A percentile compares a stretch with the other conserved stretches of the same genome.
Evolutionary conservation across 345 rosid genomes (phyloP).

Genomic region (Ailanthus altissimus): DNA sequence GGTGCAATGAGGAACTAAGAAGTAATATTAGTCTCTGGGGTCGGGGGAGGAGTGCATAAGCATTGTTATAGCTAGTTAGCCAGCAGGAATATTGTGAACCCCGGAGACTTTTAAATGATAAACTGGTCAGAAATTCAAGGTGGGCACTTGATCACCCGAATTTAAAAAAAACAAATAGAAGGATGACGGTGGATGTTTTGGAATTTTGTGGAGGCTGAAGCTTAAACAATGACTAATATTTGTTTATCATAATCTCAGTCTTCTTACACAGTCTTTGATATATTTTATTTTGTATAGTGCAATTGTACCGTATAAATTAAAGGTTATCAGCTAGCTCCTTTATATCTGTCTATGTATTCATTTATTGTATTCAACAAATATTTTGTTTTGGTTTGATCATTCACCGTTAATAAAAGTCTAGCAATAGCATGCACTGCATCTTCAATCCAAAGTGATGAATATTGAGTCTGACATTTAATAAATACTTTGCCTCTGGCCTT

Average conservation of each 20-base stretch:
- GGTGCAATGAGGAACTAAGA: not conserved
- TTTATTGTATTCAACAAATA: not conserved
- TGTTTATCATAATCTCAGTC: constrained; percentile 37
- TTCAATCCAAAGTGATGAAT: too few species aligned
- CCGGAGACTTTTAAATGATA: constrained; percentile 17
- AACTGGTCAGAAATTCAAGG: constrained; percentile 37
- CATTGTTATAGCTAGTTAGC: too few species aligned
- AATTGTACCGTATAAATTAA: too few species aligned
- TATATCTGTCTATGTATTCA: not conserved
- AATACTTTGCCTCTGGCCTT: too few species aligned
- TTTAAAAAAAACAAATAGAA: constrained; percentile 17
- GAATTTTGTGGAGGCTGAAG: constrained; percentile 37
- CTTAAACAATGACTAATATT: constrained; percentile 9
- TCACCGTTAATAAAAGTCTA: too few species aligned
- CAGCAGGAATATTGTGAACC: constrained; percentile 8
- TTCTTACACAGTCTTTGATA: too few species aligned
- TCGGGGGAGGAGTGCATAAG: not conserved
- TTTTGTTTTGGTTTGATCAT: not conserved
- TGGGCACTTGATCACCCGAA: constrained; percentile 23
- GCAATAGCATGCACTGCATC: too few species aligned
- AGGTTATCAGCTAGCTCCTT: too few species aligned
- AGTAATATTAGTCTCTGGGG: too few species aligned
- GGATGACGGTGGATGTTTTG: constrained; percentile 34
- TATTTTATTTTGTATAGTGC: too few species aligned
- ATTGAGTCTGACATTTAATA: too few species aligned